These are phyloP conservation scores for Camelina laxa DNA, from an alignment of 345 rosid species.

Conservation along the genomic window DNA sequence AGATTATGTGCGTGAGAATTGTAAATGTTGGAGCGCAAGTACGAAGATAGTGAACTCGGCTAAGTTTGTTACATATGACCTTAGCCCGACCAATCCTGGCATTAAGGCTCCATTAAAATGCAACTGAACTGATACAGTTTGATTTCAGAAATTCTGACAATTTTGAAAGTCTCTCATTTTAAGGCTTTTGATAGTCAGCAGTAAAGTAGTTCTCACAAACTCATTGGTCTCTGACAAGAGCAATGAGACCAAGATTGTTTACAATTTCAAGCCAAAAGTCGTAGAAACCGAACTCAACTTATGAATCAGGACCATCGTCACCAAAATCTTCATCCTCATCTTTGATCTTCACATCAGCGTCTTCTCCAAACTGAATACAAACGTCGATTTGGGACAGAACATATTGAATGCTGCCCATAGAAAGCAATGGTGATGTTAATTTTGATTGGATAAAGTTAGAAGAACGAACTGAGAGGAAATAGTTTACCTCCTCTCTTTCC, in stretches of 20 bases:
- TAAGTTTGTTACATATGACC: too few relatives aligned
- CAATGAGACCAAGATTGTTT: conserved; percentile 27
- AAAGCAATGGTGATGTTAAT: conserved; percentile 2
- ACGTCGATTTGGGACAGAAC: conserved; percentile 78
- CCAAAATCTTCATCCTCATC: conserved; percentile 65
- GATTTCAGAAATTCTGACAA: not conserved
- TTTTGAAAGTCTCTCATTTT: not conserved
- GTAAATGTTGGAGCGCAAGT: too few relatives aligned
- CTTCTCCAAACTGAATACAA: conserved; percentile 92
- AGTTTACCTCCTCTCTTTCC: conserved; percentile 74
- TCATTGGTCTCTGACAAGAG: conserved; percentile 20
- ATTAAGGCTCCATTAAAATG: too few relatives aligned
- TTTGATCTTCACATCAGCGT: conserved; percentile 84
- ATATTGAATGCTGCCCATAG: conserved; percentile 63
- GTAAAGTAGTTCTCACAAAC: not conserved
- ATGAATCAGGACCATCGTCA: conserved; percentile 18
- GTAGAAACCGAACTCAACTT: not conserved
- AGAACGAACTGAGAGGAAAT: conserved; percentile 6
- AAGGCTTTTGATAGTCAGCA: not conserved
- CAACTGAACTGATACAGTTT: not conserved
- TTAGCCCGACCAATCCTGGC: too few relatives aligned
- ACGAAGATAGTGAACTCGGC: too few relatives aligned
- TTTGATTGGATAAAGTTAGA: not conserved
- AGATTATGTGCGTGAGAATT: too few relatives aligned
- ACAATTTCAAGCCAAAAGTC: not conserved